Evolutionary conservation across 257 asterid species (phyloP).

Genomic region (Parsonsia alboflavescens): DNA sequence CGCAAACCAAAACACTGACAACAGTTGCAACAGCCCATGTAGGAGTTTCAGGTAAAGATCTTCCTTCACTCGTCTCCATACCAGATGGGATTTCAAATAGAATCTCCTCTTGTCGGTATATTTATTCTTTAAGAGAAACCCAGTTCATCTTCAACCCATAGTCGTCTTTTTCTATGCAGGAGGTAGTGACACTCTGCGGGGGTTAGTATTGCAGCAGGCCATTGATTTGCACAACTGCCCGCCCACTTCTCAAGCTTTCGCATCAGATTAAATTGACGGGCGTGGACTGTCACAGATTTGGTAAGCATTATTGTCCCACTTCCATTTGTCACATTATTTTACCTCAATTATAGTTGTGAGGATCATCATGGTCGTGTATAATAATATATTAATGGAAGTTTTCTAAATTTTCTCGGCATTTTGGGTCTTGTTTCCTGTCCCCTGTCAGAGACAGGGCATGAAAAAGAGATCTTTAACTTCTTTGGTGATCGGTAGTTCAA

Average conservation of each 20-base stretch:
- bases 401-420: too few species aligned
- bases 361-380: too few species aligned
- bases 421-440: too few species aligned
- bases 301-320: slow-evolving; percentile 27
- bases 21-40: slow-evolving; percentile 47
- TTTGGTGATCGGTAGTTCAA: too few species aligned
- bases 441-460: too few species aligned
- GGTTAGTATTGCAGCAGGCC: neutral
- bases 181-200: neutral
- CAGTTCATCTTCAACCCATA: slow-evolving; percentile 2
- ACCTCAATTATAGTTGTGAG: neutral
- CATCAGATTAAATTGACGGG: slow-evolving; percentile 6
- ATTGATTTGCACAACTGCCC: slow-evolving; percentile 17
- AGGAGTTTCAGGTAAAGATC: slow-evolving; percentile 42
- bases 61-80: slow-evolving; percentile 29
- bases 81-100: neutral
- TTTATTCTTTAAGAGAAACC: neutral
- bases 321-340: neutral
- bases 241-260: neutral
- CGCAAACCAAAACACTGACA: slow-evolving; percentile 24
- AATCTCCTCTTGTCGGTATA: neutral
- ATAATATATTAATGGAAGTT: too few species aligned
- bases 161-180: neutral
- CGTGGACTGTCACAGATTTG: slow-evolving; percentile 24
- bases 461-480: too few species aligned